A percentile compares a stretch with the other conserved stretches of the same genome.
Evolutionary conservation across 2,329 filamentous ascomycete species (phyloP).

Genomic region (Keithomyces neogunnii): DNA sequence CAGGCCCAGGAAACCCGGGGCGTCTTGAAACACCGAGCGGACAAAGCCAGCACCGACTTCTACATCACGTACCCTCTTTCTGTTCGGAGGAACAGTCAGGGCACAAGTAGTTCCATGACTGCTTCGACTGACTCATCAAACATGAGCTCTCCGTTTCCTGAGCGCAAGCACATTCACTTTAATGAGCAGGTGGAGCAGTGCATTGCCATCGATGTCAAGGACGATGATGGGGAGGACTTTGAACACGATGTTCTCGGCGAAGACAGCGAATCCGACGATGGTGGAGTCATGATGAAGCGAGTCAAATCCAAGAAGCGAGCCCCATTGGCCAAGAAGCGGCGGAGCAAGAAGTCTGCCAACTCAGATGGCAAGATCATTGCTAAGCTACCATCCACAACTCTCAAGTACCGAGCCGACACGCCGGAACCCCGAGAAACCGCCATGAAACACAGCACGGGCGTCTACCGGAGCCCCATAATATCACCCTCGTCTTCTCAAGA

Average conservation of each 20-base stretch:
- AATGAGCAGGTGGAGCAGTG: conserved; percentile 94
- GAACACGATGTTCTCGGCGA: conserved; percentile 44
- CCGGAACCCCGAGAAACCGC: conserved; percentile 56
- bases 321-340: conserved; percentile 32
- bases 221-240: conserved; percentile 65
- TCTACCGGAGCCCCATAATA: conserved; percentile 40
- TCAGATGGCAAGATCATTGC: conserved; percentile 78
- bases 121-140: conserved; percentile 66
- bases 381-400: conserved; percentile 76
- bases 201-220: conserved; percentile 84
- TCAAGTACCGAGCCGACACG: conserved; percentile 75
- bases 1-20: conserved; percentile 65
- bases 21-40: conserved; percentile 45
- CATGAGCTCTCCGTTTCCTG: conserved; percentile 51
- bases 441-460: conserved; percentile 49
- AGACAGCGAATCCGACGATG: conserved; percentile 66
- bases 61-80: conserved; percentile 58
- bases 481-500: conserved; percentile 77
- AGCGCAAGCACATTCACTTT: conserved; percentile 86
- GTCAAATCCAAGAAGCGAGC: conserved; percentile 49
- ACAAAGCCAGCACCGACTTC: conserved; percentile 61
- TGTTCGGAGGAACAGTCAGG: conserved; percentile 51
- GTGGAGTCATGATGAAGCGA: conserved; percentile 77
- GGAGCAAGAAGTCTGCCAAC: conserved; percentile 30
- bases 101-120: conserved; percentile 52